Evolutionary conservation across 2,329 filamentous ascomycete genomes (phyloP), one percentile per base, ranked within the genome.

Genomic region (Intubia oerlemansii): DNA sequence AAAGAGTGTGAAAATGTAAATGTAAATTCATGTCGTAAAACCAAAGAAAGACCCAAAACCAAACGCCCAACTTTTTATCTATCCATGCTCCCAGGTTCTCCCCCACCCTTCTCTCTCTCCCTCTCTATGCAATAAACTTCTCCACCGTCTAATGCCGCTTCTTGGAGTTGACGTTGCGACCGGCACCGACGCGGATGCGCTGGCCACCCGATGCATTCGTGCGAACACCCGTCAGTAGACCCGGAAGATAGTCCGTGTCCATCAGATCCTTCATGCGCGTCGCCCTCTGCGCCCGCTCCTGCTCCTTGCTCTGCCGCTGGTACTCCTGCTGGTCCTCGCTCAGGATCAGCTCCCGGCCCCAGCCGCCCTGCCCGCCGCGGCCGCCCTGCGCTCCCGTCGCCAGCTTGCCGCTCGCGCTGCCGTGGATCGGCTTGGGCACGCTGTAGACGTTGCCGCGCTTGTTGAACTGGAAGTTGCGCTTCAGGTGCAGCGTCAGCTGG

Each of bases 301-400:
- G 66, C 39, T 71, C 62, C 4, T 62, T 62, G 11, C 65, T 48
- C 30, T 71, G 71, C 37, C 63, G 58, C 24, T 65, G 49, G 49
- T 78, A 95, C 56, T 98, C 88, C 56, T 68, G 93, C 57, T 98
- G 88, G 47, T 98, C 88, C 52, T 93, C 85, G 0, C 82, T 71
- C 8, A 98, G 54, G 30, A 98, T 79, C 38, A 98, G 54, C 20
- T 74, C 70, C 23, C 65, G 63, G 8, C 84, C 85, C 80, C 88
- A 95, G 11, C 81, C 81, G 24, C 72, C 68, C 52, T 90, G 77
- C 1, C 85, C 85, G 24, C 81, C 82, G 2, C 68, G 71, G 7
- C 34, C 32, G 32, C 31, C 42, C 26, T 35, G 28, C 18, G 20
- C 10, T 5, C 51, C 59, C 7, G 52, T 63, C 54, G 66, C 49